Evolutionary conservation across 495 filamentous ascomycete species (phyloP).

Genomic region (Aspergillus ellipticus): DNA sequence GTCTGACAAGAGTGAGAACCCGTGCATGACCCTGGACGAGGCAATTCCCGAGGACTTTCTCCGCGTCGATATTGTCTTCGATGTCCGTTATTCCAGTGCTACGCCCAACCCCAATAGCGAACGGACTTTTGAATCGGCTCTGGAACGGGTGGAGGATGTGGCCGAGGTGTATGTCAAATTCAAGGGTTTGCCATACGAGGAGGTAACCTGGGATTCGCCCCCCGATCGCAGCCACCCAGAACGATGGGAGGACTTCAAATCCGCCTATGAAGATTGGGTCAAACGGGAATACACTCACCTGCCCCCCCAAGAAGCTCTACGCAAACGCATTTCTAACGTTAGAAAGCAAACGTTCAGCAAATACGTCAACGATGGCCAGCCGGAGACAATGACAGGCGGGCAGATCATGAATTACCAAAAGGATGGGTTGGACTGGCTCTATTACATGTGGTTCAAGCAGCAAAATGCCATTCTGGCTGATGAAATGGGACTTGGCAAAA

Average conservation of each 20-base stretch:
- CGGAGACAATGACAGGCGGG: constrained; percentile 67
- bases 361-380: constrained; percentile 69
- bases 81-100: constrained; percentile 59
- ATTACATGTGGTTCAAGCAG: constrained; percentile 77
- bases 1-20: constrained; percentile 56
- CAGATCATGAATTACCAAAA: constrained; percentile 91
- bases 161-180: constrained; percentile 78
- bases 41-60: constrained; percentile 83
- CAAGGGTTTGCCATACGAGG: constrained; percentile 92
- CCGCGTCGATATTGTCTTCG: constrained; percentile 82
- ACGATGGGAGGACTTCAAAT: constrained; percentile 75
- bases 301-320: constrained; percentile 49
- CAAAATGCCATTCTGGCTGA: constrained; percentile 94
- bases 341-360: constrained; percentile 63
- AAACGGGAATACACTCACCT: constrained; percentile 65
- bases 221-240: constrained; percentile 63
- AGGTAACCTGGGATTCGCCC: constrained; percentile 82
- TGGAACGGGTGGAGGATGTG: constrained; percentile 64
- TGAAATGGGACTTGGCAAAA: constrained; percentile 99
- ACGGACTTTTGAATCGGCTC: constrained; percentile 52
- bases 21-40: constrained; percentile 68
- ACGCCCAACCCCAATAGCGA: neutral
- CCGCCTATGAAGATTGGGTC: constrained; percentile 82
- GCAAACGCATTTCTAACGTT: constrained; percentile 57
- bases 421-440: constrained; percentile 95